Evolutionary conservation across 2,329 filamentous ascomycete species (phyloP).

Genomic region (Aspergillus versicolor): DNA sequence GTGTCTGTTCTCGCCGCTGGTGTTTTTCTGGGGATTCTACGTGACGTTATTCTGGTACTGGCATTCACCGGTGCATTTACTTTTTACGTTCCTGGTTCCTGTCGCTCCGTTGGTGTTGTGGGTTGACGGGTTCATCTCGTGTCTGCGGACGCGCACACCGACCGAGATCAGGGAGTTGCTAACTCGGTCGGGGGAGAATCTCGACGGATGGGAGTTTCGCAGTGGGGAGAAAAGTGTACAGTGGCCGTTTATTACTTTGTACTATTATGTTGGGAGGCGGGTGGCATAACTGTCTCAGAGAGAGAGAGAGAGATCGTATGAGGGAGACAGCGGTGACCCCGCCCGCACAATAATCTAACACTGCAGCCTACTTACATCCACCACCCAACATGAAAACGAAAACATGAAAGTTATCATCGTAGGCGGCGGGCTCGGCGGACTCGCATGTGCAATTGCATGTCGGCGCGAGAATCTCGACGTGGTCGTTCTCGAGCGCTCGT

Average conservation of each 20-base stretch:
- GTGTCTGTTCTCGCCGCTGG: constrained; percentile 16
- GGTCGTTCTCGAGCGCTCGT: constrained; percentile 21
- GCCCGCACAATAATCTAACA: too few species aligned
- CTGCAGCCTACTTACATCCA: too few species aligned
- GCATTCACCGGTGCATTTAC: constrained; percentile 54
- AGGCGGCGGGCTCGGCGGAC: constrained; percentile 23
- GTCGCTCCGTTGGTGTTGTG: constrained; percentile 66
- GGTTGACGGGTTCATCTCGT: constrained; percentile 69
- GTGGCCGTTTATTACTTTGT: constrained; percentile 19
- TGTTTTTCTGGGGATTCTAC: constrained; percentile 31
- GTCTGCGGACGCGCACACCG: constrained; percentile 65
- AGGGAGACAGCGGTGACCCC: not conserved
- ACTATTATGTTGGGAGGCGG: constrained; percentile 20
- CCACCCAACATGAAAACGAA: not conserved
- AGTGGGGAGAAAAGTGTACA: constrained; percentile 23
- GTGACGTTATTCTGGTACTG: constrained; percentile 32
- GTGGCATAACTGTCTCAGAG: too few species aligned
- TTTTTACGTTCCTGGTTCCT: constrained; percentile 67
- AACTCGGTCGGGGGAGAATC: constrained; percentile 26
- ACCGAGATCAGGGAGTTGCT: constrained; percentile 64
- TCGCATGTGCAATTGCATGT: constrained; percentile 27
- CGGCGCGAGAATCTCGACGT: constrained; percentile 17
- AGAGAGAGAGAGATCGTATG: not conserved
- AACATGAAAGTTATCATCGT: constrained; percentile 19
- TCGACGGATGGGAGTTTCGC: constrained; percentile 18